phyloP scores from a whole-genome alignment of 805 yeast species.

The Saccharomycopsis sp. region DNA sequence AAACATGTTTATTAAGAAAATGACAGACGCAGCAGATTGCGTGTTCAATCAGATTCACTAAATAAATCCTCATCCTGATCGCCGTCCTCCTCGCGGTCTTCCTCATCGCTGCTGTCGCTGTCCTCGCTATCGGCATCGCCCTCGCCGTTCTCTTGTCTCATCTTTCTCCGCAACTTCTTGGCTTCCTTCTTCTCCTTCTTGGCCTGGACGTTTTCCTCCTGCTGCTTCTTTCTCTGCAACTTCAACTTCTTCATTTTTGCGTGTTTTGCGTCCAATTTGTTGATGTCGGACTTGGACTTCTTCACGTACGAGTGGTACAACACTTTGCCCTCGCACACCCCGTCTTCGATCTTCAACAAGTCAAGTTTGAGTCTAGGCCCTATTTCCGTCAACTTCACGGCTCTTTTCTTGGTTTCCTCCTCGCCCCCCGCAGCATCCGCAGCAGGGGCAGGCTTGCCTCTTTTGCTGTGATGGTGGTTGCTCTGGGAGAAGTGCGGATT shows the following conservation, averaged over 20 bases:
- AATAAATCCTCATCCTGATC: constrained; percentile 41
- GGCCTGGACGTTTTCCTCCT: constrained; percentile 67
- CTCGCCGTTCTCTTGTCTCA: constrained; percentile 36
- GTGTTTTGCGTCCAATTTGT: constrained; percentile 61
- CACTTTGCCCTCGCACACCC: constrained; percentile 82
- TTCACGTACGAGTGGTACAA: constrained; percentile 68
- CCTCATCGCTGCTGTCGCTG: constrained; percentile 28
- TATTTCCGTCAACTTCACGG: constrained; percentile 84
- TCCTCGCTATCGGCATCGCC: constrained; percentile 26
- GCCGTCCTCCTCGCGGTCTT: constrained; percentile 31
- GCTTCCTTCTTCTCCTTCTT: constrained; percentile 70
- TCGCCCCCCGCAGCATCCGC: constrained; percentile 24
- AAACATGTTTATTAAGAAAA: no score
- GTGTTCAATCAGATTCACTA: constrained; percentile 37
- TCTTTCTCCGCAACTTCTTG: constrained; percentile 62
- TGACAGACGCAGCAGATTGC: no score
- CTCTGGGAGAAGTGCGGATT: constrained; percentile 22
- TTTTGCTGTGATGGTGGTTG: constrained; percentile 12
- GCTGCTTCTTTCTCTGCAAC: constrained; percentile 67
- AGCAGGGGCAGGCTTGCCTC: constrained; percentile 23
- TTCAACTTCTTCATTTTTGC: constrained; percentile 52
- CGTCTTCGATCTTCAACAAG: constrained; percentile 85
- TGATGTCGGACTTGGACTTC: constrained; percentile 57
- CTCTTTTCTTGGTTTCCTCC: constrained; percentile 46
- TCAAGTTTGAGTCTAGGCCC: constrained; percentile 84